A percentile compares a stretch with the other conserved stretches of the same genome.
Evolutionary conservation across 2,329 filamentous ascomycete genomes (phyloP).

Genomic region (Rosellinia necatrix): DNA sequence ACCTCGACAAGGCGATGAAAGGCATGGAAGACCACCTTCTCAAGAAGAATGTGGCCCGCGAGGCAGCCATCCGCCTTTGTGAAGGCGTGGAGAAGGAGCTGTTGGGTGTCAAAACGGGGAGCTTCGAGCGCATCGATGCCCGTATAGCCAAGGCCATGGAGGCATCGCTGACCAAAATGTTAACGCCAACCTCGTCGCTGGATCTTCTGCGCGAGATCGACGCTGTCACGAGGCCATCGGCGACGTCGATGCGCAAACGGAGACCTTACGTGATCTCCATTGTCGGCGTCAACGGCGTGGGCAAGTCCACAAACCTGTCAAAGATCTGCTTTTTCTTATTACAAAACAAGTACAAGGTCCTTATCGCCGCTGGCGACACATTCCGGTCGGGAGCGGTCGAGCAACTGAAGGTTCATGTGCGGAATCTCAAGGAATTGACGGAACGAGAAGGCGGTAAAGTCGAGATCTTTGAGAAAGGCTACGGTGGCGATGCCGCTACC

Average conservation of each 20-base stretch:
- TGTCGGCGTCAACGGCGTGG: slow-evolving; percentile 96
- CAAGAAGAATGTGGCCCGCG: slow-evolving; percentile 93
- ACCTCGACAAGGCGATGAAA: slow-evolving; percentile 90
- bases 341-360: slow-evolving; percentile 94
- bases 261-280: slow-evolving; percentile 98
- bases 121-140: slow-evolving; percentile 85
- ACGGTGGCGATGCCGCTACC: slow-evolving; percentile 94
- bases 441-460: slow-evolving; percentile 82
- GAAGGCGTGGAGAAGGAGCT: slow-evolving; percentile 90
- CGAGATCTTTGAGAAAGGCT: slow-evolving; percentile 94
- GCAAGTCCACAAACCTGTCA: slow-evolving; percentile 95
- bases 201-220: slow-evolving; percentile 95
- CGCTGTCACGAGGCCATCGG: slow-evolving; percentile 70
- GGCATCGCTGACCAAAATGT: slow-evolving; percentile 88
- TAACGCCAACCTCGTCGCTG: slow-evolving; percentile 92
- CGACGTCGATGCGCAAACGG: slow-evolving; percentile 63
- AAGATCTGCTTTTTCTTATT: slow-evolving; percentile 98
- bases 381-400: slow-evolving; percentile 97
- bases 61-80: slow-evolving; percentile 89
- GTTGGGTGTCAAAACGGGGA: slow-evolving; percentile 86
- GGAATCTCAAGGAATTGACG: slow-evolving; percentile 88
- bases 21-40: slow-evolving; percentile 95
- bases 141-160: slow-evolving; percentile 88
- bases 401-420: slow-evolving; percentile 92
- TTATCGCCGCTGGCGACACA: slow-evolving; percentile 93